Evolutionary conservation across 768 basidiomycete genomes (phyloP).

Genomic region (Phaffia australis): DNA sequence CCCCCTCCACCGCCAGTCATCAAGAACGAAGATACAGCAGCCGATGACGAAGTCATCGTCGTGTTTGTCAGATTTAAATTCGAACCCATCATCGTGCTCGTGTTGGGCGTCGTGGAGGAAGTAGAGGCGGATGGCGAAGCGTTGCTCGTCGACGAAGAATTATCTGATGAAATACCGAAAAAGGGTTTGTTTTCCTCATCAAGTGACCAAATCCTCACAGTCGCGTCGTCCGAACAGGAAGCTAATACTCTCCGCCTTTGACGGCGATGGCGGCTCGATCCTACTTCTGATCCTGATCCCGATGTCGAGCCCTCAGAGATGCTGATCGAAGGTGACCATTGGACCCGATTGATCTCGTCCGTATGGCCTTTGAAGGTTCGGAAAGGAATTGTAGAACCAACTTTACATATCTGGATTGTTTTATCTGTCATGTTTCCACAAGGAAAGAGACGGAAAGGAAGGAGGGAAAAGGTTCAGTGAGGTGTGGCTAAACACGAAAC

Average conservation of each 20-base stretch:
- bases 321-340: conserved; percentile 36
- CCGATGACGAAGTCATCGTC: no score
- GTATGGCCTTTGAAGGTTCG: conserved; percentile 60
- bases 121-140: no score
- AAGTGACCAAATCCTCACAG: conserved; percentile 65
- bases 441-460: not conserved
- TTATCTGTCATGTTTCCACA: conserved; percentile 9
- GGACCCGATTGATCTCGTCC: conserved; percentile 68
- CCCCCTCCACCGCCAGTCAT: no score
- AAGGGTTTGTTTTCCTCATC: conserved; percentile 31
- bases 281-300: not conserved
- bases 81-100: no score
- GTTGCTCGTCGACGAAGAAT: no score
- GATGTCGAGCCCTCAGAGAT: not conserved
- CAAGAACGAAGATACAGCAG: no score
- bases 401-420: conserved; percentile 23
- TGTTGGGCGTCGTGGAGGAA: no score
- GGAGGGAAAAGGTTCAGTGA: not conserved
- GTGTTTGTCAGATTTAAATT: no score
- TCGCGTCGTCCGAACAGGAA: conserved; percentile 71
- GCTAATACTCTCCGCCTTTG: conserved; percentile 44
- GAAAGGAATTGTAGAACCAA: conserved; percentile 44
- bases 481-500: not conserved
- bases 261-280: not conserved
- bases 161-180: no score